A percentile compares a stretch with the other conserved stretches of the same genome.
Conservation (phyloP, 208 protist species). For the Acanthamoeba castellanii region DNA sequence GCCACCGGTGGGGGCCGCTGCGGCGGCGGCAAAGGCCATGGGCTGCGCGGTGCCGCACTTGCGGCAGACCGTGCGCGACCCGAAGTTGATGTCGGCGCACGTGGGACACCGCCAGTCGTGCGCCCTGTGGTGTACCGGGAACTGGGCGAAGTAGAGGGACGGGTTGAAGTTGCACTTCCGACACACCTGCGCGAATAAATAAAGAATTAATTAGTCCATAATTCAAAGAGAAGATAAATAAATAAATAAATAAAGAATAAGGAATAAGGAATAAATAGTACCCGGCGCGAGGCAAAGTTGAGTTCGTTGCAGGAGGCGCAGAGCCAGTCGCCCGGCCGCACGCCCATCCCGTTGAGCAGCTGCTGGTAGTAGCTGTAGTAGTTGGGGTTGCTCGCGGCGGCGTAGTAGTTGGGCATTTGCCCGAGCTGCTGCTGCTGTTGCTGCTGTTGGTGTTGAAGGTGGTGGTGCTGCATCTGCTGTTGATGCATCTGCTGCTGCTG, state of each 20-base stretch:
- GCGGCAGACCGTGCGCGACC: conserved; percentile 37
- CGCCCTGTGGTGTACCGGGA: conserved; percentile 38
- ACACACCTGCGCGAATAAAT: neutral
- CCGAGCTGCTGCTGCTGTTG: conserved; percentile 41
- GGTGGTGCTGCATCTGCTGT: neutral
- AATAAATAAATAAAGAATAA: neutral
- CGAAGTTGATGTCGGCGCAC: conserved; percentile 60
- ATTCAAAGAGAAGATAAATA: neutral
- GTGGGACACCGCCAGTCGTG: conserved; percentile 68
- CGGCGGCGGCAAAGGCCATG: neutral
- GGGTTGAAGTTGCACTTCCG: conserved; percentile 58
- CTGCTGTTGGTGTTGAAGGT: neutral
- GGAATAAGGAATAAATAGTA: neutral
- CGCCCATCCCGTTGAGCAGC: conserved; percentile 45
- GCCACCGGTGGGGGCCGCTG: too few relatives aligned
- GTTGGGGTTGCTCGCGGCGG: neutral
- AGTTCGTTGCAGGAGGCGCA: conserved; percentile 37
- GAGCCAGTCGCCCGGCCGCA: conserved; percentile 63
- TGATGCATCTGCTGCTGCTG: conserved; percentile 2
- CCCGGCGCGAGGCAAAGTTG: conserved; percentile 58
- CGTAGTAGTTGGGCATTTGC: neutral
- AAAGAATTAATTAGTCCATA: too few relatives aligned
- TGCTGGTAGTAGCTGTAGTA: conserved; percentile 54
- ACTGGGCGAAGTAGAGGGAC: conserved; percentile 52
- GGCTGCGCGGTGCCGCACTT: conserved; percentile 65